Percentiles rank a stretch among this genome's conserved stretches.
Evolutionary conservation across 352 stramenopile species (phyloP).

Genomic region (Peronospora belbahrii): DNA sequence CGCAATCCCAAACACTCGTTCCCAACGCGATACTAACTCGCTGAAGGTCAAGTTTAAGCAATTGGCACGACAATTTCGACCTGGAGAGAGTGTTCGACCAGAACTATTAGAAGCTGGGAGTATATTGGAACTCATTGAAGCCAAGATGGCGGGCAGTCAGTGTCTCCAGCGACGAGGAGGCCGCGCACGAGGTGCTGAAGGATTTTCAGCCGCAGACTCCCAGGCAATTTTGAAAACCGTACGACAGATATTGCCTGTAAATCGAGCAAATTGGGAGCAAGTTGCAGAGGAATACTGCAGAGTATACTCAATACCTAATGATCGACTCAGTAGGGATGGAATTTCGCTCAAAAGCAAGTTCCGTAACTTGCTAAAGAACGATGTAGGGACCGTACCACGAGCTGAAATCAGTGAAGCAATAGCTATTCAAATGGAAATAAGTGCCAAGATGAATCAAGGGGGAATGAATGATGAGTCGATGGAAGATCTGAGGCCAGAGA

Average conservation of each 20-base stretch:
- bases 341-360: constrained; percentile 30
- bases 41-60: constrained; percentile 31
- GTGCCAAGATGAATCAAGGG: constrained; percentile 9
- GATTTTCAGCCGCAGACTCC: constrained; percentile 16
- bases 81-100: neutral
- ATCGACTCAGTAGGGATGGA: constrained; percentile 15
- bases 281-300: constrained; percentile 22
- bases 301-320: constrained; percentile 17
- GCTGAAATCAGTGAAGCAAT: constrained; percentile 13
- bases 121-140: constrained; percentile 14
- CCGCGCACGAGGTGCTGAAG: constrained; percentile 19
- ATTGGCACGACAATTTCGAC: constrained; percentile 9
- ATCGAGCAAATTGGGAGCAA: constrained; percentile 15
- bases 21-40: constrained; percentile 20
- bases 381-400: constrained; percentile 2
- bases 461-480: neutral
- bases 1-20: constrained; percentile 15
- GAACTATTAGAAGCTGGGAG: constrained; percentile 14
- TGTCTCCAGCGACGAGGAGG: constrained; percentile 22
- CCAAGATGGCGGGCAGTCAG: constrained; percentile 15
- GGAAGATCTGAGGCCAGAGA: neutral
- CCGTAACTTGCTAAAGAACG: constrained; percentile 18
- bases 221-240: constrained; percentile 15
- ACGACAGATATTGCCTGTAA: constrained; percentile 13
- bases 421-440: constrained; percentile 16